Evolutionary conservation across 2,329 filamentous ascomycete genomes (phyloP).

Genomic region (Colletotrichum orchidophilum): DNA sequence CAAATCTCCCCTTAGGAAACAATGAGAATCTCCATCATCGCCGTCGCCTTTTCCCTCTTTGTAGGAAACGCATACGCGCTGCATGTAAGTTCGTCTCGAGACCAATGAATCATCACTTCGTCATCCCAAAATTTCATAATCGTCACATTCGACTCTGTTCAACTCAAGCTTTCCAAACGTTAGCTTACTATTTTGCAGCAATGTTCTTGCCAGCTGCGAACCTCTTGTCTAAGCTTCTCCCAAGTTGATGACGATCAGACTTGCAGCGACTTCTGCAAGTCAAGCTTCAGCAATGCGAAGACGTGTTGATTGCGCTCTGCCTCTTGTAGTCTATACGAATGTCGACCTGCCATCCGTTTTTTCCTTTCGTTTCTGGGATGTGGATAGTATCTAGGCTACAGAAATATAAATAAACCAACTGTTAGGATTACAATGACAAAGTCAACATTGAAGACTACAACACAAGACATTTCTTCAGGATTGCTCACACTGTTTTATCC

Average conservation of each 20-base stretch:
- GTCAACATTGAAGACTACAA: too few relatives aligned
- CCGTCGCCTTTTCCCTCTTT: background rate
- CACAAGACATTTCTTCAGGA: too few relatives aligned
- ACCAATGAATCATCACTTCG: background rate
- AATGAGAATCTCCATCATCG: background rate
- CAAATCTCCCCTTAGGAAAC: fast-evolving
- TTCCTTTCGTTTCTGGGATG: too few relatives aligned
- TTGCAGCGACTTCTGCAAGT: background rate
- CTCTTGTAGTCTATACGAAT: too few relatives aligned
- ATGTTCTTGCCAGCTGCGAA: background rate
- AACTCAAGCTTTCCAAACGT: background rate
- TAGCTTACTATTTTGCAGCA: background rate
- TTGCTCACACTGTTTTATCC: too few relatives aligned
- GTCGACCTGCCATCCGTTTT: too few relatives aligned
- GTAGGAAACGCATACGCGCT: background rate
- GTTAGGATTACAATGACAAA: too few relatives aligned
- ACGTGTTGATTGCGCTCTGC: background rate
- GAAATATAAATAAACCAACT: too few relatives aligned
- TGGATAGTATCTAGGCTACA: too few relatives aligned
- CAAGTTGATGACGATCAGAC: background rate
- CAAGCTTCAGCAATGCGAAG: background rate
- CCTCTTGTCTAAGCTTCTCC: background rate
- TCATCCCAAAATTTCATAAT: background rate
- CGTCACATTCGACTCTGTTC: background rate
- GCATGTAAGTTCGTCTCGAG: background rate